These are phyloP conservation scores for Xylariaceae sp. DNA, from an alignment of 2,329 filamentous ascomycete genomes.

Conservation along the genomic window DNA sequence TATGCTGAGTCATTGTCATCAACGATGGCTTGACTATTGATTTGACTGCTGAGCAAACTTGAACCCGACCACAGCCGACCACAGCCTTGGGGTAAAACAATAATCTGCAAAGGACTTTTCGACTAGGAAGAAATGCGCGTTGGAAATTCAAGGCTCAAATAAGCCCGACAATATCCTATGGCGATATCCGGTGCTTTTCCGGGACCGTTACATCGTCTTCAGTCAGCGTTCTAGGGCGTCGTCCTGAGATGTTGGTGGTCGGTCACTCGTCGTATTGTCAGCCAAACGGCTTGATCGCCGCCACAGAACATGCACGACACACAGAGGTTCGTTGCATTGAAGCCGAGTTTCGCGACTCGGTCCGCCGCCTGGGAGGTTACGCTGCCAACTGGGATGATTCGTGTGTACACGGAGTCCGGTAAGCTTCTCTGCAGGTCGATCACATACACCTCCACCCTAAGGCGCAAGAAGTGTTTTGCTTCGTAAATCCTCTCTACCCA, in stretches of 20 bases:
- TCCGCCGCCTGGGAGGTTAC: background rate
- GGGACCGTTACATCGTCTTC: background rate
- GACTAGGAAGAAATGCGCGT: background rate
- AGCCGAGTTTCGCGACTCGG: background rate
- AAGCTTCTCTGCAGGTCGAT: slow-evolving; percentile 8
- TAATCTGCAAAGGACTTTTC: background rate
- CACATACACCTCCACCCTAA: slow-evolving; percentile 6
- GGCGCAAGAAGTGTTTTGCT: background rate
- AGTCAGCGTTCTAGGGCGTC: background rate
- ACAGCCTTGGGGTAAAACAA: too few species aligned
- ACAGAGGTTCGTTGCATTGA: background rate
- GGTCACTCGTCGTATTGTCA: background rate
- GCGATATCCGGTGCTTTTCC: background rate
- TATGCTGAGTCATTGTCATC: background rate
- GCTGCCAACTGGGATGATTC: background rate
- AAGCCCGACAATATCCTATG: background rate
- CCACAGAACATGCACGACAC: background rate
- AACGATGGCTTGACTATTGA: background rate
- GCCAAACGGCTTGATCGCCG: background rate
- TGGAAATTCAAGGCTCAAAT: background rate
- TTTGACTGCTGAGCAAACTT: background rate
- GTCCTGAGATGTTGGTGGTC: background rate
- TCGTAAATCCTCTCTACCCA: slow-evolving; percentile 1
- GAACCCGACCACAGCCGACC: too few species aligned
- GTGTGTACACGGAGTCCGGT: background rate